A percentile compares a stretch with the other conserved stretches of the same genome.
Conservation (phyloP, 495 filamentous ascomycete species). For the Symbiotaphrina buchneri region DNA sequence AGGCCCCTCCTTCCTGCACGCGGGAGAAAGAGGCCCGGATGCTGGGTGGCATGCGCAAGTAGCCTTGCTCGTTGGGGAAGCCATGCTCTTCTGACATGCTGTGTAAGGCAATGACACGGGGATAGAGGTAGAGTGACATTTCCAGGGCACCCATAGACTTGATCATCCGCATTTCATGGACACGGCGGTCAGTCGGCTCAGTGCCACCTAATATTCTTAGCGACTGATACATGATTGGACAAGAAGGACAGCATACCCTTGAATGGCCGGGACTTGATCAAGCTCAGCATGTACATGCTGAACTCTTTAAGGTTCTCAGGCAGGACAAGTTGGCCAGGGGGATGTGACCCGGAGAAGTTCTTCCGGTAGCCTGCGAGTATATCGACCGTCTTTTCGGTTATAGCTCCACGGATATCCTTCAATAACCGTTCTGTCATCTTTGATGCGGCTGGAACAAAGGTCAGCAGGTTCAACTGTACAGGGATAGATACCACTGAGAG, state of each 20-base stretch:
- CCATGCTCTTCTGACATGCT: slow-evolving; percentile 54
- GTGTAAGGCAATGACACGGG: slow-evolving; percentile 78
- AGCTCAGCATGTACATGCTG: slow-evolving; percentile 84
- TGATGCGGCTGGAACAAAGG: slow-evolving; percentile 32
- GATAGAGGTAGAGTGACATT: slow-evolving; percentile 83
- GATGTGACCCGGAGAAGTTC: slow-evolving; percentile 65
- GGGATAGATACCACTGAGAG: background rate
- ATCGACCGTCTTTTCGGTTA: slow-evolving; percentile 88
- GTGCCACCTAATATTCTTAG: slow-evolving; percentile 28
- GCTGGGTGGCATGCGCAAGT: slow-evolving; percentile 34
- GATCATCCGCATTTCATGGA: slow-evolving; percentile 79
- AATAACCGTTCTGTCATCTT: slow-evolving; percentile 59
- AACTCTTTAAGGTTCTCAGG: slow-evolving; percentile 95
- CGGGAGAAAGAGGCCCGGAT: slow-evolving; percentile 77
- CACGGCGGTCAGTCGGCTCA: slow-evolving; percentile 78
- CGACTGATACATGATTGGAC: slow-evolving; percentile 1
- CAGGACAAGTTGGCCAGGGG: slow-evolving; percentile 81
- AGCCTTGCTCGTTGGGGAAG: slow-evolving; percentile 72
- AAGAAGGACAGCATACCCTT: slow-evolving; percentile 30
- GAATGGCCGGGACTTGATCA: slow-evolving; percentile 82
- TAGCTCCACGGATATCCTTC: slow-evolving; percentile 64
- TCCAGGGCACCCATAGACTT: slow-evolving; percentile 69
- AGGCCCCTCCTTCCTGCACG: slow-evolving; percentile 89
- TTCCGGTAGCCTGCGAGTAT: slow-evolving; percentile 87
- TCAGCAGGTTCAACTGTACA: background rate